Percentiles rank a stretch among this genome's conserved stretches.
phyloP scores from a whole-genome alignment of 1,284 basidiomycete genomes.

The Cryptococcus maquisensis region DNA sequence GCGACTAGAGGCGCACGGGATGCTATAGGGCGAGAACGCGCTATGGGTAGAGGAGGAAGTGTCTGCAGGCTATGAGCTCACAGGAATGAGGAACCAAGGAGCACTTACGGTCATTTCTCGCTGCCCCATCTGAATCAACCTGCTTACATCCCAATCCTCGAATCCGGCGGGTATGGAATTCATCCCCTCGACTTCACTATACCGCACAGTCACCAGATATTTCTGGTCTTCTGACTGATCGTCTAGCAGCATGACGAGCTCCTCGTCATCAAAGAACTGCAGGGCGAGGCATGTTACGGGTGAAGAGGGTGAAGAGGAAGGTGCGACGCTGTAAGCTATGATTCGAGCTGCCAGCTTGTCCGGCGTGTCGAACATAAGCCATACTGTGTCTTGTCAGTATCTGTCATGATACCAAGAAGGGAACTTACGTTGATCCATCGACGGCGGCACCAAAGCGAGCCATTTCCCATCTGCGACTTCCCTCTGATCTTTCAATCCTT shows the following conservation, averaged over 20 bases:
- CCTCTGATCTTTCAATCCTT: background rate
- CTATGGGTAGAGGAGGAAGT: background rate
- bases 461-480: constrained; percentile 1
- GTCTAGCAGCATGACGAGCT: constrained; percentile 31
- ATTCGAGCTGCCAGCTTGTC: background rate
- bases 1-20: background rate
- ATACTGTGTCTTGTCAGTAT: constrained; percentile 6
- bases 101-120: constrained; percentile 6
- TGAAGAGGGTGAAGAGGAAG: background rate
- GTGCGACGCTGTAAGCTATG: background rate
- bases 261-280: constrained; percentile 41
- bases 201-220: constrained; percentile 23
- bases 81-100: background rate
- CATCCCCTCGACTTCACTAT: constrained; percentile 10
- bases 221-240: constrained; percentile 2
- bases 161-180: background rate
- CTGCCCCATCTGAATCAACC: constrained; percentile 1
- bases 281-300: constrained; percentile 15
- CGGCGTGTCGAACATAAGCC: constrained; percentile 1
- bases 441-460: constrained; percentile 1
- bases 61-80: background rate
- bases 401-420: background rate
- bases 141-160: background rate
- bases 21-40: constrained; percentile 14
- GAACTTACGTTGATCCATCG: constrained; percentile 3